Base-by-base conservation (phyloP, 371 early-diverging fungal species). In the Rhizomucor miehei region DNA sequence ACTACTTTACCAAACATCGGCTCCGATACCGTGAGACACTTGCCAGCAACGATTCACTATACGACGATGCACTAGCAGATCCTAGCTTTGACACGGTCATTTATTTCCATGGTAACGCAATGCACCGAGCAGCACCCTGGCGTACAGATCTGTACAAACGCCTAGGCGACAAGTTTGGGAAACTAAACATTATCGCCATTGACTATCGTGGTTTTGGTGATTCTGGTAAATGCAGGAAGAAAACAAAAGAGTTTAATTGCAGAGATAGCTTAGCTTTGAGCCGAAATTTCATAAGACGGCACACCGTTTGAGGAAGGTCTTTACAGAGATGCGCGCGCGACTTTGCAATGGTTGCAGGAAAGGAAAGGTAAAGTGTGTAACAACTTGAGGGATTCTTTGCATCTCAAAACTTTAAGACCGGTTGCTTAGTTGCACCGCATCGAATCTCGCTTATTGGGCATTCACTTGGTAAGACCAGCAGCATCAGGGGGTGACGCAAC, bases 121-220 rank as follows among this genome's bases (percentile, higher is more conserved):
- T 73, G 54, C 52, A 73, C 49, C 62, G 77, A 16, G 66, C 66
- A 23, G 71, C 71, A 9, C 69, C 73, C 11, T 77, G 77, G 77
- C 65, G 77, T 38, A 48, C 68, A 0, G 69, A 73, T 38, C 44
- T 73, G 16, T 77, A 77, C 52, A 77, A 73, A 56, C 43, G 47
- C 6, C 37, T 59, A 24, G 44, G 54, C 12, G 57, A 59, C 14
- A 61, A 66, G 47, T 75, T 73, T 60, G 56, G 52, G 10, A 57
- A 62, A 1, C 43, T 69, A 17, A 73, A 77, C 48, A 47, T 77
- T n/a, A 52, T 77, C 37, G 48, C 67, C 5, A 65, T 77, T 25
- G 77, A 77, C 41, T 77, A 77, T 52, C 69, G 77, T 21, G 77
- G 77, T 12, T 77, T 71, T 60, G 77, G 77, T 29, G 69, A 77